These are phyloP conservation scores for Nidula microcarpa DNA, from an alignment of 768 basidiomycete genomes.

Conservation along the genomic window DNA sequence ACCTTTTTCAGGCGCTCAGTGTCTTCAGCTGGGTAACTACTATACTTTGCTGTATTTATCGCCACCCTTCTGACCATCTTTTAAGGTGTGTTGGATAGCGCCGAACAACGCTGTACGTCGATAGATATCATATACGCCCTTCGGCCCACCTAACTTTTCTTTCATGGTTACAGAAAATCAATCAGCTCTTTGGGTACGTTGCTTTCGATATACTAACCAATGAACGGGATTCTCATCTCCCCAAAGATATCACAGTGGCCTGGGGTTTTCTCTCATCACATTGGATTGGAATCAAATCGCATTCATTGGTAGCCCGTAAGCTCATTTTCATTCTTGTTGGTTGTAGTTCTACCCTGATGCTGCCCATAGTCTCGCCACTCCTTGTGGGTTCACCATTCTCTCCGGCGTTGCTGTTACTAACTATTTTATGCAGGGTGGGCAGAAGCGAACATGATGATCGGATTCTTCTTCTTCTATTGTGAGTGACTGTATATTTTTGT, in stretches of 20 bases:
- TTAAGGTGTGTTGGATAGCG: conserved; percentile 62
- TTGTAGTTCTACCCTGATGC: conserved; percentile 4
- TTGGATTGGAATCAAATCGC: conserved; percentile 71
- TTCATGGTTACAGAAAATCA: conserved; percentile 37
- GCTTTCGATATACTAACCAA: neutral
- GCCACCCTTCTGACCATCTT: conserved; percentile 7
- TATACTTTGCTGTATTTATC: neutral
- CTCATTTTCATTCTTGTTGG: conserved; percentile 7
- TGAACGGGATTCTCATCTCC: neutral
- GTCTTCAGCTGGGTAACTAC: conserved; percentile 45
- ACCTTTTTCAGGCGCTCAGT: conserved; percentile 56
- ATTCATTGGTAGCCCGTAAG: conserved; percentile 62
- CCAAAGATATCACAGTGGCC: conserved; percentile 40
- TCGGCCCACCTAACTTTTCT: neutral
- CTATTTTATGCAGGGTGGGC: conserved; percentile 56
- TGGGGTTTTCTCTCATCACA: conserved; percentile 50
- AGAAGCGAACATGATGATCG: conserved; percentile 61
- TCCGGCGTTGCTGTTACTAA: conserved; percentile 9
- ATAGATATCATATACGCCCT: neutral
- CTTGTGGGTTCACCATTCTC: conserved; percentile 28
- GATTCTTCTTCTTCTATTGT: conserved; percentile 69
- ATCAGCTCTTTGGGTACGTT: conserved; percentile 52
- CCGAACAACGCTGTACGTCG: conserved; percentile 53
- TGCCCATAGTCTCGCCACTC: conserved; percentile 37
- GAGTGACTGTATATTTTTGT: conserved; percentile 8